Evolutionary conservation across 306 rosid genomes (phyloP).

Genomic region (Sesbania bispinosa): DNA sequence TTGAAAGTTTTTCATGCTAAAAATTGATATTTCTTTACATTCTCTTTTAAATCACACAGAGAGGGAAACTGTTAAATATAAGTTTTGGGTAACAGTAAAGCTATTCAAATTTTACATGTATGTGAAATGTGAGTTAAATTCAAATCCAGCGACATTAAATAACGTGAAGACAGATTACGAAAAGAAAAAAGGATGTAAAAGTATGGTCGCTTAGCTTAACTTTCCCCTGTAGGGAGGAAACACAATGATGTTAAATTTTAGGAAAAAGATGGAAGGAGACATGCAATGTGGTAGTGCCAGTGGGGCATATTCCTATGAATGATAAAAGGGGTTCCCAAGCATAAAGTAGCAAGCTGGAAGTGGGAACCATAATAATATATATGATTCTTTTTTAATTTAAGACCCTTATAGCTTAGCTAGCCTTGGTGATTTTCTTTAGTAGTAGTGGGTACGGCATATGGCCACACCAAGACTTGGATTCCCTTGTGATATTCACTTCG

Average conservation of each 20-base stretch:
- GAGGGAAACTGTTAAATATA: no score
- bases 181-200: neutral
- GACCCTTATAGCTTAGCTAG: no score
- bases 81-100: no score
- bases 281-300: slow-evolving; percentile 29
- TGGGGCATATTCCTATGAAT: slow-evolving; percentile 34
- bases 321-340: slow-evolving; percentile 27
- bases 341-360: slow-evolving; percentile 20
- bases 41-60: no score
- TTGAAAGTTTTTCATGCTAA: no score
- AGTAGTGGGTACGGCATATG: slow-evolving; percentile 18
- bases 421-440: neutral
- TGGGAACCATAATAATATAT: slow-evolving; percentile 28
- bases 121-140: neutral
- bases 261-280: neutral
- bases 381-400: slow-evolving; percentile 27
- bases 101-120: neutral
- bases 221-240: neutral
- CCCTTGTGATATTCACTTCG: neutral
- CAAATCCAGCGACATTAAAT: neutral
- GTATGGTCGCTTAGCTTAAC: neutral
- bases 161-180: neutral
- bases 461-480: slow-evolving; percentile 6
- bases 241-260: slow-evolving; percentile 20
- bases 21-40: no score